Evolutionary conservation across 2,329 filamentous ascomycete genomes (phyloP), one percentile per base, ranked within the genome.

Genomic region (Diaporthe destruens): DNA sequence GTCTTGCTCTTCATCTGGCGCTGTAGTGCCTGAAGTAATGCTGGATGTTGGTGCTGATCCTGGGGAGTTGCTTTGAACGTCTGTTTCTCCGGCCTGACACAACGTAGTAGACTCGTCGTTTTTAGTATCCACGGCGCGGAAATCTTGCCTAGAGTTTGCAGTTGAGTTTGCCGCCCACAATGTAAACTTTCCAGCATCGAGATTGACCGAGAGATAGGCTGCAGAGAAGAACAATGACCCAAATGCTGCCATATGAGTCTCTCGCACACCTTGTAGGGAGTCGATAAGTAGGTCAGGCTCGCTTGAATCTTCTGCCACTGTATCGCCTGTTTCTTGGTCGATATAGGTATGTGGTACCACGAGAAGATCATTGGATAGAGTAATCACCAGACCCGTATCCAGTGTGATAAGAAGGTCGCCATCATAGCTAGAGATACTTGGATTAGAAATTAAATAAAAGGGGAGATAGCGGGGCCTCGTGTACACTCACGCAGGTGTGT

Each of bases 191-290:
- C 59, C 69, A 8, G 39, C 59, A n/a, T 67, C 69, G 32, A 56
- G 29, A 44, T 71, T 71, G 34, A 67, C 69, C 29, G 63, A 49
- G 11, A 67, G 39, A 49, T 71, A 71, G 29, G 51, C 59, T 25
- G 69, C 59, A 49, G 51, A 56, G 57, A 71, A 67, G 69, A 56
- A 56, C 9, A 56, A 6, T n/a, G 29, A 36, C 18, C 54, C 54
- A 36, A 56, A 56, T 14, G 20, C 3, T 20, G 54, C 54, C 54
- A 56, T 56, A 14, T 56, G 7, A 25, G 8, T 36, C 32, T 34
- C 32, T 8, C 20, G 36, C 3, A n/a, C 32, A 36, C 11, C 32
- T 36, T 56, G 54, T 34, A 56, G 9, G 11, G 32, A n/a, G 20
- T 56, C 54, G 18, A 56, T 36, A 6, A 56, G 32, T 25, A 56